These are phyloP conservation scores for Escallonia herrerae DNA, from an alignment of 129 eudicot genomes.

Conservation along the genomic window DNA sequence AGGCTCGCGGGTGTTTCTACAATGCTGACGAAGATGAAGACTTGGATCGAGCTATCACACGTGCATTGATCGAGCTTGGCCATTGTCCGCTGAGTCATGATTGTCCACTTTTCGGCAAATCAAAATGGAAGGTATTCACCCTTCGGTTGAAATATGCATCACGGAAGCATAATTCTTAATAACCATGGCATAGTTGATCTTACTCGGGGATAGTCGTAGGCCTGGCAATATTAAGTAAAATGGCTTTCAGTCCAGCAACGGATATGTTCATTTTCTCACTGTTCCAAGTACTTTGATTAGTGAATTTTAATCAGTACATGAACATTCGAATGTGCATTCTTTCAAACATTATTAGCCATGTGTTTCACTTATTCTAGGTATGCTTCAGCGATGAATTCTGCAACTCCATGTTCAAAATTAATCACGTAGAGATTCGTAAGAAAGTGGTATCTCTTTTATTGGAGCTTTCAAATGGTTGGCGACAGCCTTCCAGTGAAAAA, in stretches of 20 bases:
- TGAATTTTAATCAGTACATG: not conserved
- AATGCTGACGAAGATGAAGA: slow-evolving; percentile 41
- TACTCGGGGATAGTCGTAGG: too few relatives aligned
- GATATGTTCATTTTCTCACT: not conserved
- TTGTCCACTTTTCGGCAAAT: slow-evolving; percentile 22
- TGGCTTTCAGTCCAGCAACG: not conserved
- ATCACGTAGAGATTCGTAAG: slow-evolving; percentile 15
- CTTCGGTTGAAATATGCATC: too few relatives aligned
- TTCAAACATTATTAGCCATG: not conserved
- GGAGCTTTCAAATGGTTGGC: slow-evolving; percentile 43
- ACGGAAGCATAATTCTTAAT: not conserved
- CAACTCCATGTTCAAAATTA: slow-evolving; percentile 9
- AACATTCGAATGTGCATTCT: not conserved
- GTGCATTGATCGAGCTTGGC: slow-evolving; percentile 26
- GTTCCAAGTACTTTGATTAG: not conserved
- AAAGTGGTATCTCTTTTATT: slow-evolving; percentile 21
- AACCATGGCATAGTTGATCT: not conserved
- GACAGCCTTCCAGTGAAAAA: slow-evolving; percentile 10
- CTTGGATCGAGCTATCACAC: slow-evolving; percentile 33
- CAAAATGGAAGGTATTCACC: slow-evolving; percentile 52
- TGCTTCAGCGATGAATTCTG: slow-evolving; percentile 22
- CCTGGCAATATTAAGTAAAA: too few relatives aligned
- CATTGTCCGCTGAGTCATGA: slow-evolving; percentile 8
- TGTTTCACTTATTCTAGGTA: slow-evolving; percentile 24
- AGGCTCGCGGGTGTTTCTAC: slow-evolving; percentile 39